Evolutionary conservation across 208 protist genomes (phyloP).

Genomic region (Leishmania arabica): DNA sequence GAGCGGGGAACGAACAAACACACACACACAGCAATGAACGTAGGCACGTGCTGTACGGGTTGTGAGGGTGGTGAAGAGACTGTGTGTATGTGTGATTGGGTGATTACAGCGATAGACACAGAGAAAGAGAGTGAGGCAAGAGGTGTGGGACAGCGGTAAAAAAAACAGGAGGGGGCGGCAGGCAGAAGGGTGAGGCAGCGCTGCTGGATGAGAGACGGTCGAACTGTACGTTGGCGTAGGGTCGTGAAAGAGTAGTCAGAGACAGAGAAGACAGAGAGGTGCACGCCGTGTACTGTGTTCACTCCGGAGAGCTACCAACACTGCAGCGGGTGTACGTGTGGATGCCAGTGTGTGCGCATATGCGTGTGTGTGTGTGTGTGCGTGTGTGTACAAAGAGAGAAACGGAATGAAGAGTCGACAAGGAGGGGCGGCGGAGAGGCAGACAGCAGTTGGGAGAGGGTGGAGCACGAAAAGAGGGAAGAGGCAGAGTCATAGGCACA

Average conservation of each 20-base stretch:
- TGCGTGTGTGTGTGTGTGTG: not conserved
- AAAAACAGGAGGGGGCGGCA: not conserved
- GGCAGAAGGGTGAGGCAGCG: not conserved
- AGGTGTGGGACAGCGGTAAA: not conserved
- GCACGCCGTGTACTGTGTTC: conserved; percentile 14
- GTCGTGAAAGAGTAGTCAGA: not conserved
- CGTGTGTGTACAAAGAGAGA: not conserved
- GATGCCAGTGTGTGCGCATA: not conserved
- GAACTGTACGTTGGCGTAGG: not conserved
- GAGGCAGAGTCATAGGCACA: not conserved
- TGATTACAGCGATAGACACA: not conserved
- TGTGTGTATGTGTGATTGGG: not conserved
- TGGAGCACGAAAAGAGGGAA: not conserved
- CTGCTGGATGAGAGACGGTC: not conserved
- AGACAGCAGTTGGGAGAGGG: not conserved
- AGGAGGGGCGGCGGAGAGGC: not conserved
- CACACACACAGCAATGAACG: not conserved
- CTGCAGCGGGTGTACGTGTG: not conserved
- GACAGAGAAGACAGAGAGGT: not conserved
- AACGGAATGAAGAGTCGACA: not conserved
- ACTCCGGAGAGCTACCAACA: conserved; percentile 18
- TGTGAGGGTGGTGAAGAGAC: not conserved
- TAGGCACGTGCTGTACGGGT: not conserved
- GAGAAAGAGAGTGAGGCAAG: not conserved
- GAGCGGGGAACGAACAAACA: not conserved